Evolutionary conservation across 805 yeast genomes (phyloP).

Genomic region (Lachancea sp.): DNA sequence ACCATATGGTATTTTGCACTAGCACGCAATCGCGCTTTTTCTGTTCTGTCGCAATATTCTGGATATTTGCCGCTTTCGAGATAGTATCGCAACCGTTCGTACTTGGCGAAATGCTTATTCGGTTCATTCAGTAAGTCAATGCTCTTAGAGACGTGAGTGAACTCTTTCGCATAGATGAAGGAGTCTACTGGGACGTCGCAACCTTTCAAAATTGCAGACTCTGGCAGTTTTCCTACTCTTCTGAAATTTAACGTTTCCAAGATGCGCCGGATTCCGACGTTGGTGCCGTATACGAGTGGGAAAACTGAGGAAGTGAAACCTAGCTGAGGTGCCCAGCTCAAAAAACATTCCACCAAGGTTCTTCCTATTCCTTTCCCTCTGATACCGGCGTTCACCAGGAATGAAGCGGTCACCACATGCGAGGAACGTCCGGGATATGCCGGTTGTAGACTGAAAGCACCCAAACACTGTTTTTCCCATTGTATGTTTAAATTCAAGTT

Average conservation of each 20-base stretch:
- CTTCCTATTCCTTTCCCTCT: constrained; percentile 89
- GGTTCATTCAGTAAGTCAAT: constrained; percentile 27
- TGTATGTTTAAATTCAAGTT: constrained; percentile 40
- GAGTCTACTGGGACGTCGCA: constrained; percentile 83
- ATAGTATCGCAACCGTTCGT: constrained; percentile 71
- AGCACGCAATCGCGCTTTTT: constrained; percentile 73
- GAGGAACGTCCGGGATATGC: constrained; percentile 90
- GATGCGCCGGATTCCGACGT: constrained; percentile 72
- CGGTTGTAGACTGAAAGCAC: constrained; percentile 78
- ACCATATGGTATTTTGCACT: constrained; percentile 71
- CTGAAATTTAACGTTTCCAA: constrained; percentile 73
- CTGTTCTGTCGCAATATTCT: constrained; percentile 70
- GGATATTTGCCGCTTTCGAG: constrained; percentile 85
- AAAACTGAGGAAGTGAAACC: constrained; percentile 83
- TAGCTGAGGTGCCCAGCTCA: constrained; percentile 85
- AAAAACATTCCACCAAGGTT: constrained; percentile 72
- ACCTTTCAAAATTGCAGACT: constrained; percentile 86
- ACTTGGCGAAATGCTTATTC: constrained; percentile 38
- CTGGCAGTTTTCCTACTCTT: constrained; percentile 69
- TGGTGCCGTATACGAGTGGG: constrained; percentile 83
- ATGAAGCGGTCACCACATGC: constrained; percentile 86
- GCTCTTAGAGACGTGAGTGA: constrained; percentile 42
- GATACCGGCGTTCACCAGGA: constrained; percentile 87
- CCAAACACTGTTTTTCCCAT: constrained; percentile 92
- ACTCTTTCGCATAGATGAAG: constrained; percentile 73